Percentiles rank a stretch among this genome's conserved stretches.
Conservation (phyloP, 257 asterid genomes). For the Striga asiatica region DNA sequence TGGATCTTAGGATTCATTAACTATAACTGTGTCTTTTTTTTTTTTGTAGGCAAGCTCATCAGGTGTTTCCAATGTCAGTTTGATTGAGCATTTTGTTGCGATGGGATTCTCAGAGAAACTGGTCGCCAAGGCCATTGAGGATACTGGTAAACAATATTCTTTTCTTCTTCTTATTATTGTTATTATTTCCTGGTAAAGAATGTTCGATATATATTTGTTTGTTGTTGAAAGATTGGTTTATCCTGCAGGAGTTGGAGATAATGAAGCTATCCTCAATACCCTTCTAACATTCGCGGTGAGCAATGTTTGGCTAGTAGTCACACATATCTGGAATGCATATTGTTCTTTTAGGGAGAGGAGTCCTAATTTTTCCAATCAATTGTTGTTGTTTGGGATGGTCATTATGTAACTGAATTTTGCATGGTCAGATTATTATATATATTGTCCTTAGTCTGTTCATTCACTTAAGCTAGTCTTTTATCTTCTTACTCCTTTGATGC, state of each 20-base stretch:
- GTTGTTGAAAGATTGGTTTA: too few relatives aligned
- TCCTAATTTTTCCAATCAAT: too few relatives aligned
- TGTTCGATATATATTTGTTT: too few relatives aligned
- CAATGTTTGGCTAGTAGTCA: neutral
- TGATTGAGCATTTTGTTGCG: slow-evolving; percentile 35
- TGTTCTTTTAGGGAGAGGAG: too few relatives aligned
- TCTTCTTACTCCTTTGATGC: too few relatives aligned
- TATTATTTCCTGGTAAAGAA: too few relatives aligned
- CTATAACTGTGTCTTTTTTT: slow-evolving; percentile 5
- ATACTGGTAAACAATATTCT: slow-evolving; percentile 33
- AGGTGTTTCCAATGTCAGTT: slow-evolving; percentile 15
- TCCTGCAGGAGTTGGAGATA: slow-evolving; percentile 40
- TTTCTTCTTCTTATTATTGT: too few relatives aligned
- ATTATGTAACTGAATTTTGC: too few relatives aligned
- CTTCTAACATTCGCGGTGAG: slow-evolving; percentile 57
- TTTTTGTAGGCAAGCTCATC: slow-evolving; percentile 43
- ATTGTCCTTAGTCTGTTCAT: too few relatives aligned
- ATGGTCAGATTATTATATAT: too few relatives aligned
- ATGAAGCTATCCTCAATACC: slow-evolving; percentile 44
- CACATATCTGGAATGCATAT: neutral
- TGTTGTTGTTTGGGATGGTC: too few relatives aligned
- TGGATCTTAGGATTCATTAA: slow-evolving; percentile 1
- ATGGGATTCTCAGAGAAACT: slow-evolving; percentile 48
- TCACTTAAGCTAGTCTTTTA: too few relatives aligned
- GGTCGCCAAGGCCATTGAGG: slow-evolving; percentile 44